Evolutionary conservation across 192 early-diverging fungal genomes (phyloP), one percentile per base, ranked within the genome.

Genomic region (Coemansia sp.): DNA sequence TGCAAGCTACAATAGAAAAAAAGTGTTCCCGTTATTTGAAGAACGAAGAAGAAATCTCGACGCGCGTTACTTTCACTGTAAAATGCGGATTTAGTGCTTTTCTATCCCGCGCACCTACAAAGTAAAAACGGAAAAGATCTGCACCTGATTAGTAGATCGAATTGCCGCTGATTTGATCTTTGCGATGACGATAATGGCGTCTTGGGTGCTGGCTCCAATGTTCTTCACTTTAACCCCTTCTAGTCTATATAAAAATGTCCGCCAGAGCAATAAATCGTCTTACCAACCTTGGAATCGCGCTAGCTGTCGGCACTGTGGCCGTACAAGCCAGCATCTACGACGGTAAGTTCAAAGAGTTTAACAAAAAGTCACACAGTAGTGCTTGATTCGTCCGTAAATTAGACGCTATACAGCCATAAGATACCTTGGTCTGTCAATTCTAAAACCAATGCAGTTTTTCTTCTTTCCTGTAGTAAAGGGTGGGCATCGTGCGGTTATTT

Each of bases 401-500:
- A 47, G 19, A 17, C n/a, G 22, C 46, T 47, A 13, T 21, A 24
- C 3, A 12, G 5, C 3, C 4, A 14, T 30, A 12, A 37, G 34
- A 37, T 37, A 37, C 27, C 7, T 2, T 30, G 27, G 7, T 7
- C 27, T 30, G 27, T 30, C 27, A 30, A 10, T 37, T 37, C 34
- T 37, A 37, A 37, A 37, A 6, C n/a, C 7, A 44, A 21, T 56
- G 34, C 12, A 13, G n/a, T 11, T 15, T 54, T 52, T 27, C 21
- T 39, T 52, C 43, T 12, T 50, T 24, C 10, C 13, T 24, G 39
- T 71, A 93, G 96, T 99, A 52, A 88, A 95, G 76, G 96, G 93
- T 65, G 96, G 96, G 41, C 81, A 93, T 62, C 89, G 96, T 55
- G 96, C 94, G 0, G 93, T 99, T 33, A 91, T 99, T 62, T 99